These are phyloP conservation scores for Lachnellula willkommii DNA, from an alignment of 2,329 filamentous ascomycete genomes.

Conservation along the genomic window DNA sequence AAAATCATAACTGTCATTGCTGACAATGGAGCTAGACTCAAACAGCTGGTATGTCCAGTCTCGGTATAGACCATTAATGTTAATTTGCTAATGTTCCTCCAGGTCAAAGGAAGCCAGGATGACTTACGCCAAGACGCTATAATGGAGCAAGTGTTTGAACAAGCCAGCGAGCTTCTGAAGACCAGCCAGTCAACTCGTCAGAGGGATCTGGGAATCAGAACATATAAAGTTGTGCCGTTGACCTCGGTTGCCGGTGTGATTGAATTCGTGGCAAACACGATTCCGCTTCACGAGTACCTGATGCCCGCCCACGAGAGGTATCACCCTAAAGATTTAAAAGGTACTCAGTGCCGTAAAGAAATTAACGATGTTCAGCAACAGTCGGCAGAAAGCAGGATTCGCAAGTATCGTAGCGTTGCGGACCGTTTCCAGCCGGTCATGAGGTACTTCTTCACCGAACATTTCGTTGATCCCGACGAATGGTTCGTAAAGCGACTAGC, in stretches of 20 bases:
- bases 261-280: constrained; percentile 92
- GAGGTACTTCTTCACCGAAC: constrained; percentile 95
- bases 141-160: constrained; percentile 99
- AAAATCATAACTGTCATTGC: constrained; percentile 85
- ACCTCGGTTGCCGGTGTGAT: constrained; percentile 84
- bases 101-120: constrained; percentile 91
- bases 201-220: constrained; percentile 82
- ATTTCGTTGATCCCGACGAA: constrained; percentile 87
- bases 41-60: constrained; percentile 61
- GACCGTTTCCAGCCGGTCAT: constrained; percentile 87
- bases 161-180: constrained; percentile 84
- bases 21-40: constrained; percentile 73
- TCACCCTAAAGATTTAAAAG: constrained; percentile 76
- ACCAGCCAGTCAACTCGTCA: constrained; percentile 83
- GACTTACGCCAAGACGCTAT: constrained; percentile 94
- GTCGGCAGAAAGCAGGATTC: constrained; percentile 64
- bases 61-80: background rate
- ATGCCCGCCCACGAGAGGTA: constrained; percentile 86
- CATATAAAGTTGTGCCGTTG: constrained; percentile 93
- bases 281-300: constrained; percentile 86
- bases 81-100: constrained; percentile 19
- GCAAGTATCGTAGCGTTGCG: constrained; percentile 70
- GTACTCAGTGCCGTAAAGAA: constrained; percentile 68
- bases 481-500: constrained; percentile 89
- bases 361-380: constrained; percentile 69